These are phyloP conservation scores for Cyclaneusma minus DNA, from an alignment of 2,329 filamentous ascomycete genomes.

Conservation along the genomic window DNA sequence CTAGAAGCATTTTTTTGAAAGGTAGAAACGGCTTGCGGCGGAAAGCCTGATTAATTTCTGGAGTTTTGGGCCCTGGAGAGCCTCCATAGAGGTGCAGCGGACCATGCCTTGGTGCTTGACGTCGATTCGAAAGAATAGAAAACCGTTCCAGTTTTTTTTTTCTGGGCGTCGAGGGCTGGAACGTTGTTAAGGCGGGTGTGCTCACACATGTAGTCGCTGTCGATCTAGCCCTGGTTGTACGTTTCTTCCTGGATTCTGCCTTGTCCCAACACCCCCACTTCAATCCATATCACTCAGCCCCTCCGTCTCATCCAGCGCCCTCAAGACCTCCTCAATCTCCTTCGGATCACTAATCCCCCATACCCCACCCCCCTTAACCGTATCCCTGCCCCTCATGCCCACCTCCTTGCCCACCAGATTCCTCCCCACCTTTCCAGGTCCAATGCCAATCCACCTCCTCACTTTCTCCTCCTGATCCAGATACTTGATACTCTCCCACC, in stretches of 20 bases:
- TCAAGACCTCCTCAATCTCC: slow-evolving; percentile 55
- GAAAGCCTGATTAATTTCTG: no score
- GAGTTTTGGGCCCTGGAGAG: no score
- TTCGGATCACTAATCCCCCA: slow-evolving; percentile 78
- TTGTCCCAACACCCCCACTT: no score
- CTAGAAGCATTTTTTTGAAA: no score
- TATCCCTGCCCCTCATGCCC: slow-evolving; percentile 64
- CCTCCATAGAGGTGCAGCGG: no score
- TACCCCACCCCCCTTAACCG: slow-evolving; percentile 76
- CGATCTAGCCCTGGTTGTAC: background rate
- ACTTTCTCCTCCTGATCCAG: slow-evolving; percentile 73
- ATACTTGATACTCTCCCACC: slow-evolving; percentile 90
- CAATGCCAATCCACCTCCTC: slow-evolving; percentile 77
- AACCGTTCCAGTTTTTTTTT: no score
- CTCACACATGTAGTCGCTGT: background rate
- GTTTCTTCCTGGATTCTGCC: no score
- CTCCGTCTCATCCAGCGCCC: slow-evolving; percentile 49
- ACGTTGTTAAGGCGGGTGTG: background rate
- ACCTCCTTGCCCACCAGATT: slow-evolving; percentile 94
- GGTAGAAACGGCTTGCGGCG: no score
- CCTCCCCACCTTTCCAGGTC: slow-evolving; percentile 82
- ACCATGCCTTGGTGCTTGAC: no score
- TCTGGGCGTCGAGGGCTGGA: no score
- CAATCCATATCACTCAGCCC: slow-evolving; percentile 14
- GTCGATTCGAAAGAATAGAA: no score